A percentile compares a stretch with the other conserved stretches of the same genome.
Conservation (phyloP, 257 asterid species). For the Thymus quinquecostatus region DNA sequence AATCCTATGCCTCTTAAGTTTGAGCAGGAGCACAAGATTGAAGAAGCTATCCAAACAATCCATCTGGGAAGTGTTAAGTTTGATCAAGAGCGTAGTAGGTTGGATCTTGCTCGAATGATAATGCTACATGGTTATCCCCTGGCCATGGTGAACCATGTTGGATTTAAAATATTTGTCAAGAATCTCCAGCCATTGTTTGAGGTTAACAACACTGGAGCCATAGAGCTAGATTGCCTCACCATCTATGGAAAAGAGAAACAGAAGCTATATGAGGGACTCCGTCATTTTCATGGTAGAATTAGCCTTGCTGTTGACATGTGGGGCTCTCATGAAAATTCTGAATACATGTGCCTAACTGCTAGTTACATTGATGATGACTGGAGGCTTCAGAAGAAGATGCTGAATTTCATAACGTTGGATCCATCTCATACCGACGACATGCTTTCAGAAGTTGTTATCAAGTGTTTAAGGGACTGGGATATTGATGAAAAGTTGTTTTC, state of each 20-base stretch:
- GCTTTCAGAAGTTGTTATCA: constrained; percentile 73
- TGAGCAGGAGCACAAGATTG: constrained; percentile 70
- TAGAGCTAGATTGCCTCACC: constrained; percentile 80
- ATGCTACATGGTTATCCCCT: constrained; percentile 96
- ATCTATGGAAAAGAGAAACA: constrained; percentile 76
- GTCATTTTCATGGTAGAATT: constrained; percentile 72
- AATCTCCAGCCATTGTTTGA: constrained; percentile 94
- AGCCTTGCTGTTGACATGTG: constrained; percentile 79
- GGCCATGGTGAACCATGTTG: constrained; percentile 84
- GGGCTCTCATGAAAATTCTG: constrained; percentile 66
- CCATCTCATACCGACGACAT: constrained; percentile 69
- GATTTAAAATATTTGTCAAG: constrained; percentile 82
- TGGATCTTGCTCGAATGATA: constrained; percentile 96
- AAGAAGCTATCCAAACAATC: constrained; percentile 58
- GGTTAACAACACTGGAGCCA: constrained; percentile 51
- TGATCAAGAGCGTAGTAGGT: constrained; percentile 82
- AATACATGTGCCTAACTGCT: constrained; percentile 76
- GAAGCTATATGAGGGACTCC: constrained; percentile 64
- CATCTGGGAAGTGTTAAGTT: constrained; percentile 72
- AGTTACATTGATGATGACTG: constrained; percentile 76
- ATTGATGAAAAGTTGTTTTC: constrained; percentile 80
- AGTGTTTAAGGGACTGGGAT: constrained; percentile 80
- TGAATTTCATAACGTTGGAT: constrained; percentile 71
- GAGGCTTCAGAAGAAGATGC: constrained; percentile 86
- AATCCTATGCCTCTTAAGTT: constrained; percentile 60